Conservation (phyloP, 148 eudicot genomes). For the Agrostemma githago region DNA sequence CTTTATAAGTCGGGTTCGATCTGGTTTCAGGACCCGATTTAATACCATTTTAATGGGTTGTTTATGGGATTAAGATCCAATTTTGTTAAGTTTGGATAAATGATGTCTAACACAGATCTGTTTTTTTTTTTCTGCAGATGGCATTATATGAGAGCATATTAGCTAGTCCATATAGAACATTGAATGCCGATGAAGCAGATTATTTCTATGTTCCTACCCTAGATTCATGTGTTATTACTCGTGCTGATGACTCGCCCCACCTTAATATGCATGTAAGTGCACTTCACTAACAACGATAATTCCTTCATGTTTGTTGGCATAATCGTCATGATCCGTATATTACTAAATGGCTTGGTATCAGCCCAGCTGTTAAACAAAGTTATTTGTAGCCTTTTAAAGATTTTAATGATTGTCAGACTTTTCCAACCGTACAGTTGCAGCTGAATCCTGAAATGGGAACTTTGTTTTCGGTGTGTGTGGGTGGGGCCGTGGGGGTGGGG, state of each 20-base stretch:
- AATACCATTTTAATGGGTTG: background rate
- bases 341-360: background rate
- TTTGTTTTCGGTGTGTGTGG: too few species aligned
- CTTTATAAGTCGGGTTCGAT: background rate
- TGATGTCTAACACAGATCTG: constrained; percentile 14
- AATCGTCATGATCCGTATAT: background rate
- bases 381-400: constrained; percentile 4
- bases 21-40: background rate
- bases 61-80: background rate
- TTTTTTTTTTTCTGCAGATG: constrained; percentile 52
- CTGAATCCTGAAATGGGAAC: background rate
- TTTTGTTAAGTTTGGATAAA: background rate
- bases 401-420: background rate
- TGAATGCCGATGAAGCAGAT: constrained; percentile 93
- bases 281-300: background rate
- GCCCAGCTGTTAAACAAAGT: background rate
- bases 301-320: constrained; percentile 9
- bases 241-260: constrained; percentile 94
- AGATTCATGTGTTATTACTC: constrained; percentile 85
- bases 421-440: background rate
- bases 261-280: constrained; percentile 59
- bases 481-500: background rate
- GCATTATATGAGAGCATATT: constrained; percentile 83
- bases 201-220: constrained; percentile 91
- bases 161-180: constrained; percentile 80